phyloP scores from a whole-genome alignment of 495 filamentous ascomycete species.

The Chlorociboria aeruginascens region DNA sequence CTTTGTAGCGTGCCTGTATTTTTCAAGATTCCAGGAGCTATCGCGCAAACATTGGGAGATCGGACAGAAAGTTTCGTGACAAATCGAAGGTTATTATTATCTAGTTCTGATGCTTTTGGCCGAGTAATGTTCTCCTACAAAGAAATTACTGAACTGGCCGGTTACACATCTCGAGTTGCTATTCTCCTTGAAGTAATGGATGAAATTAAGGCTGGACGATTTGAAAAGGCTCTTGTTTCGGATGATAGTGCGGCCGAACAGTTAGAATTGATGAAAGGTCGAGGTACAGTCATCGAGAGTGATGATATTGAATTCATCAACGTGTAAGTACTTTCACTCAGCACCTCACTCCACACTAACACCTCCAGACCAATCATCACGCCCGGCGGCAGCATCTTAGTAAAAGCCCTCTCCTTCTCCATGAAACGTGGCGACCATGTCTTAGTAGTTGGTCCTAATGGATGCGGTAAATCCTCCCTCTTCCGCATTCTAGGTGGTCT shows the following conservation, averaged over 20 bases:
- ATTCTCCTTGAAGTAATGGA: constrained; percentile 88
- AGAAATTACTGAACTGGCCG: constrained; percentile 88
- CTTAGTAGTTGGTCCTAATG: constrained; percentile 91
- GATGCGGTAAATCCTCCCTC: constrained; percentile 89
- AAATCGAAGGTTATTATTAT: constrained; percentile 80
- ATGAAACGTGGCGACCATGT: constrained; percentile 81
- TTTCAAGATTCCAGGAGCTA: constrained; percentile 73
- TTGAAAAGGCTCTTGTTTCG: constrained; percentile 92
- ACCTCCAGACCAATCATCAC: constrained; percentile 69
- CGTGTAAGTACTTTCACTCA: constrained; percentile 35
- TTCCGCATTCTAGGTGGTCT: constrained; percentile 94
- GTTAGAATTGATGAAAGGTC: constrained; percentile 62
- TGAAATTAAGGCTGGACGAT: constrained; percentile 76
- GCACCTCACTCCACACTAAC: neutral
- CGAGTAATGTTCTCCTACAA: constrained; percentile 98
- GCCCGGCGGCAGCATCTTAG: constrained; percentile 87
- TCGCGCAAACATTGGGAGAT: constrained; percentile 70
- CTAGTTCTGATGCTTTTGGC: constrained; percentile 89
- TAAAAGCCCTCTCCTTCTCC: constrained; percentile 71
- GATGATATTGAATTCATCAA: constrained; percentile 74
- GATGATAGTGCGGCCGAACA: constrained; percentile 70
- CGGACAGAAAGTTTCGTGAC: constrained; percentile 93
- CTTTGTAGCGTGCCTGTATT: constrained; percentile 97
- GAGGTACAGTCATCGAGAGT: constrained; percentile 68
- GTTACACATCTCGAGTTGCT: constrained; percentile 87